Base-by-base conservation (phyloP, 768 basidiomycete species). In the Zangia roseola region DNA sequence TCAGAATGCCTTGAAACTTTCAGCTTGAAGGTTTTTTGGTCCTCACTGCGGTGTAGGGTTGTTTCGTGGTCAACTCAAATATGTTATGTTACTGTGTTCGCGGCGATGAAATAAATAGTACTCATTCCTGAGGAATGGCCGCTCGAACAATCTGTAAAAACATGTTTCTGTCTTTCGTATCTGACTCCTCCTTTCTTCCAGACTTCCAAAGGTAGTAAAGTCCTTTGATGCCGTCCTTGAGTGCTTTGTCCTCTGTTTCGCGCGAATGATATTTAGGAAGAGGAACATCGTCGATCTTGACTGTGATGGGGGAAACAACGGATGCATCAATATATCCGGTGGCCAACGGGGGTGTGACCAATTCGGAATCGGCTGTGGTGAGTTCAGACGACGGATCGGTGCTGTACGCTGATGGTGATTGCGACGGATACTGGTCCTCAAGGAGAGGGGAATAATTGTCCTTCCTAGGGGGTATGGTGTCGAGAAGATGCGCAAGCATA, bases 201-300 rank as follows among this genome's bases (percentile, higher is more conserved):
- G 73, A 58, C 59, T 69, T 78, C 85, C 86, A 87, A 19, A 87
- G 72, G 24, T 63, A 69, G 62, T 80, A 86, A 34, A 88, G 61
- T 2, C 81, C 78, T 50, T 70, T 74, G 41, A 86, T 75, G 26
- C 77, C 73, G 31, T 79, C 75, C 34, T 69, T 73, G 39, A 87
- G 65, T 17, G 78, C 74, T 23, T 71, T 70, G 40, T 74, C 70
- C 17, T 55, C 67, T 40, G 61, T 57, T 12, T 43, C 53, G 24
- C 5, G 47, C 24, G 45, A 24, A 12, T 13, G 25, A 10, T n/a
- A 44, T 17, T 47, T 45, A 8, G 46, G 41, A 39, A 49, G 42
- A 20, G 60, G 21, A 17, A 44, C 31, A 10, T 48, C 53, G 16
- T 58, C 41, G 40, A 56, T 40, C 40, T 55, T 45, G 36, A 60